Base-by-base conservation (phyloP, 139 green algal genomes). In the Micractinium conductrix region DNA sequence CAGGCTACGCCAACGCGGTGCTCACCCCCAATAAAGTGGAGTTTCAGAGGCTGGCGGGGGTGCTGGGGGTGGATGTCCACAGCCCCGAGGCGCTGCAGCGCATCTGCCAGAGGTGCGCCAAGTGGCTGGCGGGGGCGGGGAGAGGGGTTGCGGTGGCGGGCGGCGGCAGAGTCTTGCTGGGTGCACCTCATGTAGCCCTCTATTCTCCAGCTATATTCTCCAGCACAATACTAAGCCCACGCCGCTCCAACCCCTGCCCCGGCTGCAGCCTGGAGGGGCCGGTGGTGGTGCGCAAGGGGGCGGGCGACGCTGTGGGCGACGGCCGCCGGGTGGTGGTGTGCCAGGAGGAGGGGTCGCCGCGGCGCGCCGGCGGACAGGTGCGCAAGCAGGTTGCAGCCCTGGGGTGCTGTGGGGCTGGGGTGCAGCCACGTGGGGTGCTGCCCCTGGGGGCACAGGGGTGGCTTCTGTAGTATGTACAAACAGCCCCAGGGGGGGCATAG, bases 11-110 rank as follows among this genome's bases (percentile, higher is more conserved):
- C 33, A 86, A 85, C 24, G 85, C 71, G 28, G 84, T 94, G 58
- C 79, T 95, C 7, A 95, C 91, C 4, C 91, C 91, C 48, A 95
- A 95, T 73, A 87, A 81, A 24, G 84, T 88, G 30, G 92, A 94
- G 81, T 90, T 91, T 65, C 26, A 76, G 45, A 79, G 91, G 24
- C 83, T 94, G 48, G 88, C 88, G 24, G 81, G 81, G 9, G 65
- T 75, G 53, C 78, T 91, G 12, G 74, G 84, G 14, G 75, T 93
- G 67, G 86, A 86, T 38, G 37, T 67, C 30, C 38, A 71, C 76
- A 72, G 58, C 76, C 76, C 35, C 0, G 28, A 55, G 9, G 76
- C 40, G 58, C 76, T 82, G 76, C 76, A 82, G 58, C 4, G 40
- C 38, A 72, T 82, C 48, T 84, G 78, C 78, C 30, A n/a, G 43